Base-by-base conservation (phyloP, 2,329 filamentous ascomycete genomes). In the Ceratocystis papillata region DNA sequence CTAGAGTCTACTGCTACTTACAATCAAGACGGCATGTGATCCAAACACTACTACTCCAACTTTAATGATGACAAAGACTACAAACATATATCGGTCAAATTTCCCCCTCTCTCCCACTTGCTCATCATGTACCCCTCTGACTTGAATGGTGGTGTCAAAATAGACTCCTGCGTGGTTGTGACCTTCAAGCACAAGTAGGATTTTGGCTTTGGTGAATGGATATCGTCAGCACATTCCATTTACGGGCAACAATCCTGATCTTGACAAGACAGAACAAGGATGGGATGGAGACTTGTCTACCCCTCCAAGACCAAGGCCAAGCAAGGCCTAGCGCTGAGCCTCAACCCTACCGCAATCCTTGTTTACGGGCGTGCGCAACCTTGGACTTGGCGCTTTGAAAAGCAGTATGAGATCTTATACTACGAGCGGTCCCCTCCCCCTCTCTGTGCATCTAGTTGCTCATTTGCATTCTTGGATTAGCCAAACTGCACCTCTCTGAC, bases 201-300 rank as follows among this genome's bases (percentile, higher is more conserved):
- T 57, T 57, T 33, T 33, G 53, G 53, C 53, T 57, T 33, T 33
- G 10, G 53, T 57, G 53, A 28, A 57, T n/a, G 8, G 10, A 57
- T 57, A 33, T 57, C 22, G 53, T 33, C 53, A 57, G 53, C 53
- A 57, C 53, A 57, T 67, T 64, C 65, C 65, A 64, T 62, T 63
- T 63, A 53, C 61, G 53, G 65, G 65, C 65, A 67, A 67, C 65
- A 67, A 67, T 67, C 65, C 65, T 60, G 20, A 45, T 17, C 6
- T 41, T 41, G 37, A 41, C 37, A 15, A 41, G 37, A 41, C 37
- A 41, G 1, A 41, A 2, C 12, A 41, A 41, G 37, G 37, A 57
- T 17, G 61, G 37, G 37, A 57, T 17, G 61, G 64, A 22, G 20
- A 20, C 17, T 41, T 67, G 41, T 45, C 61, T 53, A 50, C 65